phyloP scores from a whole-genome alignment of 2,329 filamentous ascomycete species.

The Emydomyces testavorans region DNA sequence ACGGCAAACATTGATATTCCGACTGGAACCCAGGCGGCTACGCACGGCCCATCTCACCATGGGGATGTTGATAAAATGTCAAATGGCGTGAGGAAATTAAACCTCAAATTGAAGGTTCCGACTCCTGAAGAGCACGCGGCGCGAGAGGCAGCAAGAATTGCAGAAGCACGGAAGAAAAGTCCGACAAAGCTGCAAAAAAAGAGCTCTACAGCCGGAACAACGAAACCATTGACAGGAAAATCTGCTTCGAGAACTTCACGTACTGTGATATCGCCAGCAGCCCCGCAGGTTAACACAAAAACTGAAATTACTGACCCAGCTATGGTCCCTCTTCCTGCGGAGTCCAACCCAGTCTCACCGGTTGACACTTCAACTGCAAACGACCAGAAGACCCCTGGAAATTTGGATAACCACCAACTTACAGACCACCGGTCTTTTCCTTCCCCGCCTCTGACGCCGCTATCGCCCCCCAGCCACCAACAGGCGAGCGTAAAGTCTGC shows the following conservation, averaged over 20 bases:
- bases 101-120: constrained; percentile 48
- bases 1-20: background rate
- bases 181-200: background rate
- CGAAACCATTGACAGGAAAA: constrained; percentile 3
- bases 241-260: background rate
- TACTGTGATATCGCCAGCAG: background rate
- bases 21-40: background rate
- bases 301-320: background rate
- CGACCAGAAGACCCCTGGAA: background rate
- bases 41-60: background rate
- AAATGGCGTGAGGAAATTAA: constrained; percentile 42
- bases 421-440: constrained; percentile 2
- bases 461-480: constrained; percentile 11
- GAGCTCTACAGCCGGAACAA: background rate
- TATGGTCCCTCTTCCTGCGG: background rate
- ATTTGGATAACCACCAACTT: background rate
- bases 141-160: constrained; percentile 36
- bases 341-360: constrained; percentile 1
- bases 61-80: constrained; percentile 36
- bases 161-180: constrained; percentile 30
- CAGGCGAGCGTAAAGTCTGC: constrained; percentile 24
- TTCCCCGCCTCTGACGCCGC: constrained; percentile 14
- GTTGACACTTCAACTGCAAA: background rate
- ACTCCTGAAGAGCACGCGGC: constrained; percentile 47
- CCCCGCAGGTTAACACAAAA: background rate